Percentiles rank a stretch among this genome's conserved stretches.
Evolutionary conservation across 768 basidiomycete genomes (phyloP).

Genomic region (Tulasnella sp.): DNA sequence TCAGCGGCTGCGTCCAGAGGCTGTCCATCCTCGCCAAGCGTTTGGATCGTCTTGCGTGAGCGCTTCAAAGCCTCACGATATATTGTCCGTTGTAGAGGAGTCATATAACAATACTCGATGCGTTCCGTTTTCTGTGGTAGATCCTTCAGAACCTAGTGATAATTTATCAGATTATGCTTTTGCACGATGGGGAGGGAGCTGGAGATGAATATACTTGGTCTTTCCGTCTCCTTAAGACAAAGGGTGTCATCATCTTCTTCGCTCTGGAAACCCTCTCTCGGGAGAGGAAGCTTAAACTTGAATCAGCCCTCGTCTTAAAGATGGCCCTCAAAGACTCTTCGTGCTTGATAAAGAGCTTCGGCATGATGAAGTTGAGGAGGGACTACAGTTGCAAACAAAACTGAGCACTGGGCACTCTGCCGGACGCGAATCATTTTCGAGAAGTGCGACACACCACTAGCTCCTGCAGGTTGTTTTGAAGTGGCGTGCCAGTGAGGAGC

Average conservation of each 20-base stretch:
- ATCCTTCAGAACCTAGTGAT: constrained; percentile 69
- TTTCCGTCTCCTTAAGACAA: constrained; percentile 92
- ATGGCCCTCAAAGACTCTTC: constrained; percentile 74
- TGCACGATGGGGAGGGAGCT: neutral
- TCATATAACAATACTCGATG: constrained; percentile 94
- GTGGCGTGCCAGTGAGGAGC: constrained; percentile 86
- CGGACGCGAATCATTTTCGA: neutral
- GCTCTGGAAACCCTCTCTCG: constrained; percentile 89
- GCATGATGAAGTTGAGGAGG: constrained; percentile 94
- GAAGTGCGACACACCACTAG: constrained; percentile 52
- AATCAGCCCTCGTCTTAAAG: constrained; percentile 94
- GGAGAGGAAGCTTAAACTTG: constrained; percentile 75
- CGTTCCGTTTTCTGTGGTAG: constrained; percentile 87
- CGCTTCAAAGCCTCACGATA: constrained; percentile 79
- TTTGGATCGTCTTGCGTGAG: constrained; percentile 61
- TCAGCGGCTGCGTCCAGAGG: constrained; percentile 32
- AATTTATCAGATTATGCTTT: no score
- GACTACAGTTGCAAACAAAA: constrained; percentile 43
- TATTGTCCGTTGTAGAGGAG: constrained; percentile 62
- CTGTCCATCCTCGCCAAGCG: constrained; percentile 18
- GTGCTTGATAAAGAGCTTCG: constrained; percentile 71
- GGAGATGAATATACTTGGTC: constrained; percentile 52
- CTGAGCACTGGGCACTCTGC: constrained; percentile 7
- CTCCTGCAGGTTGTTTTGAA: constrained; percentile 87
- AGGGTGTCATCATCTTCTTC: constrained; percentile 99